Base-by-base conservation (phyloP, 305 asterid species). In the Fraxinus platypoda region DNA sequence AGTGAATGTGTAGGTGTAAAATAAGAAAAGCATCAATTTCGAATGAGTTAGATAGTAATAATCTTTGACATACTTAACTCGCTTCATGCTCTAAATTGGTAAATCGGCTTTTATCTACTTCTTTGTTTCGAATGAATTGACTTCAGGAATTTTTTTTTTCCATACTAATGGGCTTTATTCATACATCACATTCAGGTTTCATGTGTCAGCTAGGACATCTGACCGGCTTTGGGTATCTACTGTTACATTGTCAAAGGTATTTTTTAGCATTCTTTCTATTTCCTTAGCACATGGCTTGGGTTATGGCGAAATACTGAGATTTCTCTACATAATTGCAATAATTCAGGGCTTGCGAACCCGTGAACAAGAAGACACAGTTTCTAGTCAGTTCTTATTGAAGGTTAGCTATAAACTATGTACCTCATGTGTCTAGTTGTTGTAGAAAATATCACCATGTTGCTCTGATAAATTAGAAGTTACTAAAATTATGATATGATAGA, bases 141-240 rank as follows among this genome's bases (percentile, higher is more conserved):
- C 3, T 64, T 64, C 17, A 2, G 33, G 6, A 21, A 8, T 30
- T 43, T 43, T 2, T 41, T 38, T 77, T 77, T 83, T 9, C 19
- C 4, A 43, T 12, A 57, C 54, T 52, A n/a, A 62, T 84, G 79
- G 79, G 76, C 25, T 59, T 82, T 43, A 37, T 74, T 74, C 59
- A 75, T 86, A 74, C 83, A 76, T 81, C 54, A 12, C 54, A 3
- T 43, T 43, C 80, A 95, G 98, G 93, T 94, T 94, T 87, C 86
- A 93, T 87, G 86, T 95, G 87, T 92, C 99, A 76, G 90, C 99
- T 70, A 91, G 99, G 88, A 93, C 98, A 83, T 90, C 95, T 77
- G 86, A 90, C 81, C 88, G 85, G 79, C 91, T 92, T 83, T 80
- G 89, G 91, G 86, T 90, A 85, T 89, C 97, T 6, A 84, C 92